These are phyloP conservation scores for Leishmania mexicana DNA, from an alignment of 208 protist genomes.

Conservation along the genomic window DNA sequence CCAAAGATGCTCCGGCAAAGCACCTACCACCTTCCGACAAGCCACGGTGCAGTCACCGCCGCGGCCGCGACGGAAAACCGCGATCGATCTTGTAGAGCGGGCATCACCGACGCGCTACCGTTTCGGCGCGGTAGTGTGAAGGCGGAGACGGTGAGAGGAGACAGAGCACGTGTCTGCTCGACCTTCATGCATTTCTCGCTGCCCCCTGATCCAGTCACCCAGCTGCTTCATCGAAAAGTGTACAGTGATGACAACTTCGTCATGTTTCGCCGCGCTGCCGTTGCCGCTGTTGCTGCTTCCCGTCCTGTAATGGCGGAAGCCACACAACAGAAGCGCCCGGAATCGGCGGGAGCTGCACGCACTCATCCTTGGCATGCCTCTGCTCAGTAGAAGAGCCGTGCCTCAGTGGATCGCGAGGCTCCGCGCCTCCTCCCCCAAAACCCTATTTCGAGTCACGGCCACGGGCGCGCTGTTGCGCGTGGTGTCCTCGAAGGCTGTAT, in stretches of 20 bases:
- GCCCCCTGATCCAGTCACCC: background rate
- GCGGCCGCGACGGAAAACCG: background rate
- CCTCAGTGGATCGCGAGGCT: background rate
- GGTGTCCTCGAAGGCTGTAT: background rate
- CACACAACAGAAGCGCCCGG: background rate
- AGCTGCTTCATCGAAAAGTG: background rate
- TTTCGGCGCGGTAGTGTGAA: constrained; percentile 6
- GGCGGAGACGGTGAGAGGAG: background rate
- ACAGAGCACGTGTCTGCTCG: background rate
- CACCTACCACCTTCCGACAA: background rate
- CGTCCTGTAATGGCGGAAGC: background rate
- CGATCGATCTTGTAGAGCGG: background rate
- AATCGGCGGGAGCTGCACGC: background rate
- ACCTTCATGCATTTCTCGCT: background rate
- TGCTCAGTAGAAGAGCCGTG: background rate
- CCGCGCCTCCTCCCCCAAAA: background rate
- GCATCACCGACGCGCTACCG: background rate
- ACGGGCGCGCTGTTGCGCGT: background rate
- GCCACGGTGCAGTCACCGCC: background rate
- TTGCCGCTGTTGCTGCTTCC: background rate
- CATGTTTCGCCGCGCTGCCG: background rate
- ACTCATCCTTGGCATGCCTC: background rate
- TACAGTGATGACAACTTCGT: background rate
- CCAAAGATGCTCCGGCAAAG: background rate
- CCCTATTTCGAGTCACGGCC: background rate